Evolutionary conservation across 192 early-diverging fungal genomes (phyloP), one percentile per base, ranked within the genome.

Genomic region (Coemansia umbellata): DNA sequence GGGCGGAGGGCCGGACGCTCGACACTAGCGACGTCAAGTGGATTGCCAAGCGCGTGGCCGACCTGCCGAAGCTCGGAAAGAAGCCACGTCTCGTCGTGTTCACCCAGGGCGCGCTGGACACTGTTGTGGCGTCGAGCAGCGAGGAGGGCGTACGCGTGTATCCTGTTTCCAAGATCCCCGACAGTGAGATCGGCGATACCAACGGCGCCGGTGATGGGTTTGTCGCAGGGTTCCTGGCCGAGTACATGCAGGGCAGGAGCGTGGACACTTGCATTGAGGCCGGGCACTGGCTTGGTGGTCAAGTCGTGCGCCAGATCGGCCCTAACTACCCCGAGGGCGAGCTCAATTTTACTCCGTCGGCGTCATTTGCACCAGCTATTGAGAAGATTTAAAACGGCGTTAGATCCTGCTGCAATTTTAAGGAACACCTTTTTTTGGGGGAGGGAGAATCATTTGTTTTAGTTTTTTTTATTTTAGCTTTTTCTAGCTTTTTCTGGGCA

Each of bases 131-230:
- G 36, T 53, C 75, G 8, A 80, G 83, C 64, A 83, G 80, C 63
- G 75, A 80, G 50, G 82, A 85, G 53, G 78, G 78, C 37, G 58
- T 80, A 23, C 81, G 87, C 48, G 78, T 79, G 42, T 82, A 78
- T 67, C 75, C 81, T 13, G 80, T 87, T 17, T 80, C 75, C 41
- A 78, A 80, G 22, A 80, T 89, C 27, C 65, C 71, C 7, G 58
- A 63, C 48, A 57, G 73, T 27, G 82, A 94, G 57, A 92, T 98
- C 62, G 88, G 91, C 43, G 95, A 98, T 69, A 91, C 92, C 67
- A 99, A 99, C 78, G 96, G 93, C 57, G 94, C 94, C 56, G 96
- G 96, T 65, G 96, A 99, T 79, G 93, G 91, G 23, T 99, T 97
- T 79, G 84, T 82, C 55, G 96, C 91, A 42, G 96, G 92, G 23